Percentiles rank a stretch among this genome's conserved stretches.
phyloP scores from a whole-genome alignment of 2,329 filamentous ascomycete species.

The Claviceps spartinae region DNA sequence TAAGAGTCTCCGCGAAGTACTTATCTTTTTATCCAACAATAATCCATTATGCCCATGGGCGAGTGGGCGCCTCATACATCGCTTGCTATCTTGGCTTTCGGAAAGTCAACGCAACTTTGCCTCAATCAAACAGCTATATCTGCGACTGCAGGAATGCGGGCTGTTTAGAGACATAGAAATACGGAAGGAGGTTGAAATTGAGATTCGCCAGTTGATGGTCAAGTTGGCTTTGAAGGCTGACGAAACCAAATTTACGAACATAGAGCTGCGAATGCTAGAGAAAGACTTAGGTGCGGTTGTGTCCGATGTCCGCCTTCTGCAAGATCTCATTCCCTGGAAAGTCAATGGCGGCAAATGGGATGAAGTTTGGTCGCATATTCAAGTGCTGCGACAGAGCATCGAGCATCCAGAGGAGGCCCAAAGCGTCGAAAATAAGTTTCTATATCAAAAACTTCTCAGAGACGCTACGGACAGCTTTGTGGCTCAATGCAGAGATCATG shows the following conservation, averaged over 20 bases:
- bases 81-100: constrained; percentile 6
- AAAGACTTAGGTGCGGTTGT: constrained; percentile 8
- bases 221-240: constrained; percentile 15
- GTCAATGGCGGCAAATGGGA: constrained; percentile 17
- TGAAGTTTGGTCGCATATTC: constrained; percentile 10
- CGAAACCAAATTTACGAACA: constrained; percentile 13
- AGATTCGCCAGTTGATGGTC: constrained; percentile 16
- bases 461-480: constrained; percentile 22
- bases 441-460: constrained; percentile 14
- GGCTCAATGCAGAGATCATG: constrained; percentile 12
- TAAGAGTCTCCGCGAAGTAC: constrained; percentile 4
- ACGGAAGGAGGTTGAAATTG: constrained; percentile 12
- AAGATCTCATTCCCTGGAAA: constrained; percentile 14
- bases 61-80: constrained; percentile 7
- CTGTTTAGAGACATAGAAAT: constrained; percentile 12
- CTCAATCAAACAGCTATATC: constrained; percentile 15
- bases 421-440: constrained; percentile 2
- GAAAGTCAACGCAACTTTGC: constrained; percentile 3
- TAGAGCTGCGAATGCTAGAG: constrained; percentile 14
- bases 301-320: constrained; percentile 16
- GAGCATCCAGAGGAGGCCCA: constrained; percentile 6
- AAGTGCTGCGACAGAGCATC: constrained; percentile 8
- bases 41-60: constrained; percentile 6
- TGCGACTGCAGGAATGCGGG: constrained; percentile 15
- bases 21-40: constrained; percentile 7